Conservation (phyloP, 1,284 basidiomycete genomes). For the Limonomyces culmigenus region DNA sequence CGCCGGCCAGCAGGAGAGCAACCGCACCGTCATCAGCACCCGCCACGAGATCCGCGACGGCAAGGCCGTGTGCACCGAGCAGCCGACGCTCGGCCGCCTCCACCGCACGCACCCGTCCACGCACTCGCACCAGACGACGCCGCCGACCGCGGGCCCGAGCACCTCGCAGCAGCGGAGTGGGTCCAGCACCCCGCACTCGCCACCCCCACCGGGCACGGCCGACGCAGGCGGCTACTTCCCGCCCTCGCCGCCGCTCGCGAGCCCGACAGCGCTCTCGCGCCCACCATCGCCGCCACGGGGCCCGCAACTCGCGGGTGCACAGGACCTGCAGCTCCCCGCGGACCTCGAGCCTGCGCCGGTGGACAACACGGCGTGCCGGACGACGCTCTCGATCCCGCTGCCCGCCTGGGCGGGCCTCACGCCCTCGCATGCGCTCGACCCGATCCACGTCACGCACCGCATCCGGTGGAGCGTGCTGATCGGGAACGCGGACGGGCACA, state of each 20-base stretch:
- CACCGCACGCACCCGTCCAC: slow-evolving; percentile 9
- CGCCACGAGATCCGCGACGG: slow-evolving; percentile 62
- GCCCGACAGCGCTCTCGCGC: slow-evolving; percentile 3
- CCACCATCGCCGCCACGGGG: slow-evolving; percentile 3
- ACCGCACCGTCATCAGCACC: slow-evolving; percentile 40
- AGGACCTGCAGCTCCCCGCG: slow-evolving; percentile 4
- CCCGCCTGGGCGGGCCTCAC: slow-evolving; percentile 27
- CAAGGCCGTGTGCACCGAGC: slow-evolving; percentile 28
- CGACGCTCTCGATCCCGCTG: slow-evolving; percentile 27
- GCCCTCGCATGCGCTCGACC: slow-evolving; percentile 52
- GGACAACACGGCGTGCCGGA: slow-evolving; percentile 25
- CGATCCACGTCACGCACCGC: slow-evolving; percentile 59
- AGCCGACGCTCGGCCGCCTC: slow-evolving; percentile 7
- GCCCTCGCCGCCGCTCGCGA: slow-evolving; percentile 5
- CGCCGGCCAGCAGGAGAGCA: slow-evolving; percentile 32
- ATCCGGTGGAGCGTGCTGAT: slow-evolving; percentile 65
- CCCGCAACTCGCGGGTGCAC: background rate
- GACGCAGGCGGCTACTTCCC: slow-evolving; percentile 2
- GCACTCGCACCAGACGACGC: slow-evolving; percentile 7
- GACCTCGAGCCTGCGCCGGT: slow-evolving; percentile 12
- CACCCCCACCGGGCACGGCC: slow-evolving; percentile 4
- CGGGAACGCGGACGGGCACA: slow-evolving; percentile 75
- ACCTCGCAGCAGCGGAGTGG: background rate
- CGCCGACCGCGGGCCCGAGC: slow-evolving; percentile 6
- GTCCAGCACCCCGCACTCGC: background rate